Base-by-base conservation (phyloP, 2,329 filamentous ascomycete species). In the Alternaria solani region DNA sequence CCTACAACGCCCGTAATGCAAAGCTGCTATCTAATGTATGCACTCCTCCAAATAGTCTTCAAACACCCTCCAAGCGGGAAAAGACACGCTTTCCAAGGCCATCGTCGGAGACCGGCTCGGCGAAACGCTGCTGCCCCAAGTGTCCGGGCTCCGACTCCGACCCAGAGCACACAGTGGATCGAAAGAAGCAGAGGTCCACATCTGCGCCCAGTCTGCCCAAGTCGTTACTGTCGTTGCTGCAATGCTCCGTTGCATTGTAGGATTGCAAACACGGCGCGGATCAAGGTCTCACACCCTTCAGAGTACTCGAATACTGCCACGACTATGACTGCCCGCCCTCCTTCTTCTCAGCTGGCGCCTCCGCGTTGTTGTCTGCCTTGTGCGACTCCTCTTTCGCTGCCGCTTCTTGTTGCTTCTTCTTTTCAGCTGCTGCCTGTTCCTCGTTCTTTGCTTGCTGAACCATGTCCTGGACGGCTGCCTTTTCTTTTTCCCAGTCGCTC, bases 401-500 rank as follows among this genome's bases (percentile, higher is more conserved):
- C 51, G 78, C 78, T 42, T 79, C 76, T 66, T 85, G 85, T 48
- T 96, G 88, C 46, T 89, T 77, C 42, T 71, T 74, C 66, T 84
- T 75, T 59, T 84, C 83, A 56, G 65, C 63, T 28, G 69, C 64
- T 12, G 70, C 72, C 52, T 75, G 72, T 18, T 73, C 79, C 39
- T 79, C 78, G 55, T 81, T 80, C 64, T 77, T 75, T 12, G 88
- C 87, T 62, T 87, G 82, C 62, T 87, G 82, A 7, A 87, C 86
- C 54, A 91, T 82, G 62, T 92, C 86, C 66, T 91, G 86, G 70
- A 97, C 89, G 39, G 89, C 88, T 5, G 88, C 85, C 81, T 95
- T 96, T 76, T 97, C 94, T 78, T 94, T 90, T 75, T 96, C 91
- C 93, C 94, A 97, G 75, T 97, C 91, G 43, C 83, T 84, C 63